Percentiles rank a stretch among this genome's conserved stretches.
These are phyloP conservation scores for Pseudodiploospora longispora DNA, from an alignment of 2,329 filamentous ascomycete genomes.

Conservation along the genomic window DNA sequence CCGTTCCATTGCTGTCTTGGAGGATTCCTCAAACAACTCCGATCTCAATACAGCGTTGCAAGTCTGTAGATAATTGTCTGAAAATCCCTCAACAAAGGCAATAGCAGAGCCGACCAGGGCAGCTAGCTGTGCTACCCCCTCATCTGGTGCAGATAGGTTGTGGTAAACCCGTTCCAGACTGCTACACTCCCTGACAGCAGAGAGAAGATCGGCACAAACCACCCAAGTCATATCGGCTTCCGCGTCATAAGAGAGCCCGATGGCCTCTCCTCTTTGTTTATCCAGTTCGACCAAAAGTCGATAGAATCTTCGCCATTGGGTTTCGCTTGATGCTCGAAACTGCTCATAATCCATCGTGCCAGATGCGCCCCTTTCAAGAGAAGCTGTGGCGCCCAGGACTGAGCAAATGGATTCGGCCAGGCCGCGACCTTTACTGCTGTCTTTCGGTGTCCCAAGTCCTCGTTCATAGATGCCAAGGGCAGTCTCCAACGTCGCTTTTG, in stretches of 20 bases:
- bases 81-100: constrained; percentile 62
- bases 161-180: constrained; percentile 66
- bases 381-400: constrained; percentile 61
- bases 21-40: constrained; percentile 67
- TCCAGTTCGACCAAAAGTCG: constrained; percentile 79
- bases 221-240: constrained; percentile 71
- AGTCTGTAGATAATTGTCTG: constrained; percentile 59
- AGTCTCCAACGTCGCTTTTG: constrained; percentile 70
- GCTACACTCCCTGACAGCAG: constrained; percentile 72
- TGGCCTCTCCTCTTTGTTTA: constrained; percentile 71
- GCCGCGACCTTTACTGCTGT: constrained; percentile 40
- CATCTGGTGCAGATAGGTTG: constrained; percentile 51
- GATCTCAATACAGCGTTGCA: constrained; percentile 60
- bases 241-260: constrained; percentile 69
- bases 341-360: constrained; percentile 66
- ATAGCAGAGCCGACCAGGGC: constrained; percentile 62
- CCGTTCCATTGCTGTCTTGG: constrained; percentile 61
- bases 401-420: constrained; percentile 70
- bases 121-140: constrained; percentile 45
- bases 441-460: constrained; percentile 34
- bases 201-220: constrained; percentile 72
- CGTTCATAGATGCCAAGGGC: constrained; percentile 75
- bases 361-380: constrained; percentile 51
- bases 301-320: constrained; percentile 87
- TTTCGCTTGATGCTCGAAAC: constrained; percentile 65